Evolutionary conservation across 2,329 filamentous ascomycete species (phyloP), one percentile per base, ranked within the genome.

Genomic region (Exophiala oligosperma): DNA sequence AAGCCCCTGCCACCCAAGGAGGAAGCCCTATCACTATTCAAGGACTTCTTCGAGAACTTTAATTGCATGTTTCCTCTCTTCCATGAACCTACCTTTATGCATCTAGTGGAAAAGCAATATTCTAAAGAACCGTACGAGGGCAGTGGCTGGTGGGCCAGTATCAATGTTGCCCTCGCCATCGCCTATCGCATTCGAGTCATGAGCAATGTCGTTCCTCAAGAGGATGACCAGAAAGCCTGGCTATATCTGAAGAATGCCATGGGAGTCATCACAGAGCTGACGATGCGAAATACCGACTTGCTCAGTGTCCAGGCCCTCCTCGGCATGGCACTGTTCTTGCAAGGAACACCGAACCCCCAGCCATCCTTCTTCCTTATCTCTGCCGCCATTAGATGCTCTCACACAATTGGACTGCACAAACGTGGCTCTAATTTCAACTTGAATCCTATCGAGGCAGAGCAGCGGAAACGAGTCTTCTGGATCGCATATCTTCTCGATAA

Each of bases 21-120:
- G n/a, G 92, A 97, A 75, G 91, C 92, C 0, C 74, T 95, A 61
- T 95, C 91, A 1, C 78, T 97, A 38, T 84, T 97, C 60, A 91
- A 89, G 73, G 94, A 99, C 73, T 99, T 89, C 70, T 99, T 99
- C 66, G 91, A 96, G 69, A 97, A 97, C 75, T 97, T 99, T 81
- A 99, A 99, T 78, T 94, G 91, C 84, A 93, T 97, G 84, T 96
- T 97, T 70, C 94, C 94, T 4, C 80, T 99, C 3, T 99, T 96
- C 70, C 94, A 99, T 73, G 92, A 97, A 72, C 92, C 93, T 1
- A 97, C 94, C 0, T 99, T 99, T 71, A 97, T 97, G 91, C 92
- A 97, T 70, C 80, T 97, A 4, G 92, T 97, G 32, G 92, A 97
- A 70, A 86, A 89, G 66, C 93, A 97, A 71, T 99, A 97, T 74